A percentile compares a stretch with the other conserved stretches of the same genome.
phyloP scores from a whole-genome alignment of 306 rosid species.

The Echinosophora koreensis region DNA sequence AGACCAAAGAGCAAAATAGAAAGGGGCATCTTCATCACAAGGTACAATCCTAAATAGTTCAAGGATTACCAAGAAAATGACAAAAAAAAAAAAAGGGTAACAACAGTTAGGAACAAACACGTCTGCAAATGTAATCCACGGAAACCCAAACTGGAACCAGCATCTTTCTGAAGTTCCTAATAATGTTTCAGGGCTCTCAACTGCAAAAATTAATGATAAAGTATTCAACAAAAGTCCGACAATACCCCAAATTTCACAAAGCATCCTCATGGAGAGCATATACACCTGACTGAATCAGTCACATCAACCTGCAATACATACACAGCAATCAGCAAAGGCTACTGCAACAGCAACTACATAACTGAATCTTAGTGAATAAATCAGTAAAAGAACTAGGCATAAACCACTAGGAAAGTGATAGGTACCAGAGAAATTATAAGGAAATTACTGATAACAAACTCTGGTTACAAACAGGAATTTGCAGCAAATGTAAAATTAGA shows the following conservation, averaged over 20 bases:
- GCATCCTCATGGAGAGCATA: constrained; percentile 41
- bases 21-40: constrained; percentile 24
- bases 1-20: constrained; percentile 28
- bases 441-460: too few species aligned
- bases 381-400: not conserved
- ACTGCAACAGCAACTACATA: constrained; percentile 29
- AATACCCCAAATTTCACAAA: constrained; percentile 43
- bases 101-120: constrained; percentile 51
- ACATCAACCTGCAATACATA: constrained; percentile 52
- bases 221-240: constrained; percentile 51
- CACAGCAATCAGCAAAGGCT: constrained; percentile 14
- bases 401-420: not conserved
- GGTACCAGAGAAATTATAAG: too few species aligned
- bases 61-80: not conserved
- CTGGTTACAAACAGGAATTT: too few species aligned
- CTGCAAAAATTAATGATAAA: constrained; percentile 53
- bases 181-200: constrained; percentile 57
- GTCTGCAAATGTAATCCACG: constrained; percentile 51
- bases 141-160: constrained; percentile 49
- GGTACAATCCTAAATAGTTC: constrained; percentile 42
- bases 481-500: too few species aligned
- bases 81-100: constrained; percentile 38
- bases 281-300: constrained; percentile 50
- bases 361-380: not conserved
- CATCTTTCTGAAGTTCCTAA: constrained; percentile 51